phyloP scores from a whole-genome alignment of 495 filamentous ascomycete genomes.

The Penicillium salamii region DNA sequence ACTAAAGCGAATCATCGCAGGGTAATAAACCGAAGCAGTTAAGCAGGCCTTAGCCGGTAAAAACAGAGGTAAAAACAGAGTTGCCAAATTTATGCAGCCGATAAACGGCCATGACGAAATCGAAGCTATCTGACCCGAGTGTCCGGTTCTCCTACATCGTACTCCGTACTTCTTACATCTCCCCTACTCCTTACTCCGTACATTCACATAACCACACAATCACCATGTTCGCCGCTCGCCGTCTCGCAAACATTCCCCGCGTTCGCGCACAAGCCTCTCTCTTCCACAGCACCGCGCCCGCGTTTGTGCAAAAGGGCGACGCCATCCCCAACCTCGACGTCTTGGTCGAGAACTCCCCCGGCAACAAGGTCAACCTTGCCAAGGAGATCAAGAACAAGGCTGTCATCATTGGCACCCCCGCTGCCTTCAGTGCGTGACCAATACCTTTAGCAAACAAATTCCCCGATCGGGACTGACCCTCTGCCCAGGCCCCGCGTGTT shows the following conservation, averaged over 20 bases:
- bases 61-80: neutral
- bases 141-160: neutral
- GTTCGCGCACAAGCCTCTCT: constrained; percentile 34
- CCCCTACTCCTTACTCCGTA: neutral
- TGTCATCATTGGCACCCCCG: constrained; percentile 86
- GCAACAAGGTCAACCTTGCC: constrained; percentile 83
- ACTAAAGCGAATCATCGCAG: neutral
- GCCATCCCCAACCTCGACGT: constrained; percentile 61
- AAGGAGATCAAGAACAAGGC: constrained; percentile 70
- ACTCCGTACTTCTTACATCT: neutral
- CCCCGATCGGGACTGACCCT: constrained; percentile 5
- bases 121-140: neutral
- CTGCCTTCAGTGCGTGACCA: constrained; percentile 68
- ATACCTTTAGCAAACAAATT: neutral
- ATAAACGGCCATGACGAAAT: constrained; percentile 4
- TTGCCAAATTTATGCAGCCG: constrained; percentile 1
- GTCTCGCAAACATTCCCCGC: constrained; percentile 36
- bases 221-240: constrained; percentile 45
- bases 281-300: constrained; percentile 54
- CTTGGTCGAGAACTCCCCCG: constrained; percentile 58
- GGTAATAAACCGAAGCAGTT: too few relatives aligned
- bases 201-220: too few relatives aligned
- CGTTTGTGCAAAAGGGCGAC: constrained; percentile 59
- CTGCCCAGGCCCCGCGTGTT: constrained; percentile 65
- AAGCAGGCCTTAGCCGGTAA: neutral